Evolutionary conservation across 441 rosid genomes (phyloP).

Genomic region (Populus hybrid): DNA sequence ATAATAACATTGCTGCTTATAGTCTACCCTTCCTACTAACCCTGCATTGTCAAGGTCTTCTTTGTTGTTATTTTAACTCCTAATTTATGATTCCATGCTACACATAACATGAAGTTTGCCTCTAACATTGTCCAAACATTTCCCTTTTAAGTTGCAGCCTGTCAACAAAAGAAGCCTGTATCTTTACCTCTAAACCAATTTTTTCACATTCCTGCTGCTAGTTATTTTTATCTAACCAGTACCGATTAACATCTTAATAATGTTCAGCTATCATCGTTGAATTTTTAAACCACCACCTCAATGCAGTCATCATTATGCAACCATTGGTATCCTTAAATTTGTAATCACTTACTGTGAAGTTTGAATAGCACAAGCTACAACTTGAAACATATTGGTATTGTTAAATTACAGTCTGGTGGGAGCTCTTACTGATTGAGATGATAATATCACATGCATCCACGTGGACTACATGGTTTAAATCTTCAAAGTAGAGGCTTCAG

Average conservation of each 20-base stretch:
- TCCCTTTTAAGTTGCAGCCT: not conserved
- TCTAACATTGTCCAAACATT: not conserved
- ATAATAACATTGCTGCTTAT: not conserved
- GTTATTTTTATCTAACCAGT: not conserved
- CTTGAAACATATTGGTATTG: not conserved
- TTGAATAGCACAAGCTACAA: no score
- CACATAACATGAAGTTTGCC: not conserved
- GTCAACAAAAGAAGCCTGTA: not conserved
- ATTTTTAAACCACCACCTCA: no score
- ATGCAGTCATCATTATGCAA: not conserved
- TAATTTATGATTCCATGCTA: not conserved
- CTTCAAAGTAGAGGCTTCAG: not conserved
- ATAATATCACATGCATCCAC: slow-evolving; percentile 12
- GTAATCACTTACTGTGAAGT: no score
- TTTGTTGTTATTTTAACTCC: not conserved
- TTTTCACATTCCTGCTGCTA: not conserved
- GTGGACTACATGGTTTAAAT: slow-evolving; percentile 3
- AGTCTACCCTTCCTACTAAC: not conserved
- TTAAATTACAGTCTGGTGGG: not conserved
- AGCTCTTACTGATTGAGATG: not conserved
- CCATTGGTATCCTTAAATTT: no score
- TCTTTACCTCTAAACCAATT: not conserved
- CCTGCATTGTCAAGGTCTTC: not conserved
- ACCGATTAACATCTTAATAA: not conserved
- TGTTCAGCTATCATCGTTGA: not conserved